Evolutionary conservation across 495 filamentous ascomycete species (phyloP).

Genomic region (Mycothermus thermophilus): DNA sequence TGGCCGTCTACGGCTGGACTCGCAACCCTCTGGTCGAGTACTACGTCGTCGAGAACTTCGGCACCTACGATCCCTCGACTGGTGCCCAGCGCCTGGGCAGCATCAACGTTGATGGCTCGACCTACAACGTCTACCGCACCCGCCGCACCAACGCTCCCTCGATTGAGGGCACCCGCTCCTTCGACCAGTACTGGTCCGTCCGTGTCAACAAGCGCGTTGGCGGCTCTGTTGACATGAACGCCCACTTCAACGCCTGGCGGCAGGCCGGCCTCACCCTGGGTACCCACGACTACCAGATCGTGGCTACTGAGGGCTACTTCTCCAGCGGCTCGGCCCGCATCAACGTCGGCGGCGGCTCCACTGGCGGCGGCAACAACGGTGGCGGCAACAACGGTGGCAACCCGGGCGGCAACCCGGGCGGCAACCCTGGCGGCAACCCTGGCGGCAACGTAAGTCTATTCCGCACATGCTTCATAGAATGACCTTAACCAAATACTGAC

Average conservation of each 20-base stretch:
- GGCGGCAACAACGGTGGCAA: conserved; percentile 1
- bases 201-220: conserved; percentile 35
- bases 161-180: conserved; percentile 42
- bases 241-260: conserved; percentile 54
- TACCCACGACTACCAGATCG: conserved; percentile 42
- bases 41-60: conserved; percentile 46
- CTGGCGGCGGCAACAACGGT: conserved; percentile 3
- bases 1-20: conserved; percentile 49
- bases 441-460: conserved; percentile 5
- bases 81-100: conserved; percentile 37
- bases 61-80: conserved; percentile 41
- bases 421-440: not conserved
- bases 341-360: conserved; percentile 23
- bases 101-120: conserved; percentile 42
- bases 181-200: conserved; percentile 48
- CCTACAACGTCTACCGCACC: conserved; percentile 50
- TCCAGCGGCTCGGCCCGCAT: conserved; percentile 37
- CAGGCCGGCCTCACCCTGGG: conserved; percentile 37
- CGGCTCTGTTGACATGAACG: conserved; percentile 35
- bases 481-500: not conserved
- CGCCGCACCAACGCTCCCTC: conserved; percentile 45
- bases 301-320: conserved; percentile 44
- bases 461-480: not conserved
- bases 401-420: not conserved
- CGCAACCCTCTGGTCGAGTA: conserved; percentile 44